Evolutionary conservation across 176 grass and related monocot species (phyloP), one percentile per base, ranked within the genome.

Genomic region (Oryza australiensis): DNA sequence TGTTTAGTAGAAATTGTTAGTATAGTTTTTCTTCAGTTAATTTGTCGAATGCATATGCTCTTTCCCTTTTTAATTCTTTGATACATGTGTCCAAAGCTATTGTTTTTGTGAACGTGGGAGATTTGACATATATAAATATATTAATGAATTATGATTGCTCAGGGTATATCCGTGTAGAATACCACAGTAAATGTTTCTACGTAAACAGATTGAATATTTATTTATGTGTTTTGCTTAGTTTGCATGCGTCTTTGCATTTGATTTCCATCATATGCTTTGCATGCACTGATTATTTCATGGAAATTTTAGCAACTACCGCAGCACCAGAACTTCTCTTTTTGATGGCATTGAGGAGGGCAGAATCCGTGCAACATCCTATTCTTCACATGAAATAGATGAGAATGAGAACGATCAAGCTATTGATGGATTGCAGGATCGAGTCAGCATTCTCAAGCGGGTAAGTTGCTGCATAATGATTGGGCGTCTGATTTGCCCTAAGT

Each of bases 271-370:
- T 28, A 38, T 79, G 20, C 14, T n/a, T 82, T 40, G 24, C 70
- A n/a, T 57, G 26, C 38, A 2, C 65, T 70, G 8, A 16, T 38
- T 76, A 26, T 26, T 27, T 67, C 73, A 32, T 77, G 33, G 23
- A 77, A 77, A 24, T 80, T 84, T 64, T 80, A 75, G 64, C 70
- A 91, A 81, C 22, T 86, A 89, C 68, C 89, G 84, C 26, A 93
- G 80, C 68, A 88, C 42, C 22, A 95, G 96, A 88, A 76, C 82
- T 66, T 86, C 91, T 46, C 87, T 98, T 28, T 93, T 95, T 59
- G 96, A 95, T 95, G 93, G 93, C 73, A 89, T 93, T 82, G 96
- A 98, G 83, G 96, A 98, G 74, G 92, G 96, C 67, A 93, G 96
- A 76, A 51, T 98, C 68, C 64, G 82, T 14, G 80, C 92, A 51